Conservation (phyloP, 1,284 basidiomycete genomes). For the Sparassis latifolia region DNA sequence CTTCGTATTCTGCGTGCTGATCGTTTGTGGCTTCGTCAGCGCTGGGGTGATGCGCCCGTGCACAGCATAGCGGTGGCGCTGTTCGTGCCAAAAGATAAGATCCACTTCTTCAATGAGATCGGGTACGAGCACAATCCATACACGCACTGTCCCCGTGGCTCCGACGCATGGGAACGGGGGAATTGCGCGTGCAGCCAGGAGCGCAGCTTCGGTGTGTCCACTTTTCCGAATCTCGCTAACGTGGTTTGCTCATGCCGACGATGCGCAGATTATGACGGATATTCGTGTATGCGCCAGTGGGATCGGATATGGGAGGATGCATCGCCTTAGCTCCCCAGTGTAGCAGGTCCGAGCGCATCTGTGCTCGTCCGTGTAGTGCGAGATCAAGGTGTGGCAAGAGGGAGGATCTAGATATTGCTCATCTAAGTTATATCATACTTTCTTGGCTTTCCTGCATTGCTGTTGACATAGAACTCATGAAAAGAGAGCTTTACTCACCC, state of each 20-base stretch:
- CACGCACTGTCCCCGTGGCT: slow-evolving; percentile 44
- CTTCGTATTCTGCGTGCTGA: background rate
- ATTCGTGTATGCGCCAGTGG: slow-evolving; percentile 46
- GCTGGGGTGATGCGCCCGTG: slow-evolving; percentile 80
- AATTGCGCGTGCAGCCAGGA: slow-evolving; percentile 37
- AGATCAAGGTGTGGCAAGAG: no score
- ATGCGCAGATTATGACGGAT: slow-evolving; percentile 36
- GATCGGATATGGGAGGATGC: slow-evolving; percentile 19
- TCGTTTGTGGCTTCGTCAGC: slow-evolving; percentile 21
- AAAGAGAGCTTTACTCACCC: no score
- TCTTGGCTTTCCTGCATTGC: no score
- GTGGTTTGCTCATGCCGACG: no score
- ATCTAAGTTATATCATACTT: no score
- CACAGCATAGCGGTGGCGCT: slow-evolving; percentile 70
- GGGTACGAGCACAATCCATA: slow-evolving; percentile 50
- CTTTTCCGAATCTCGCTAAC: background rate
- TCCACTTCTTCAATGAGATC: slow-evolving; percentile 66
- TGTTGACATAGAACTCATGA: no score
- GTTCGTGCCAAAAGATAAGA: slow-evolving; percentile 53
- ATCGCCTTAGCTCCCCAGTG: no score
- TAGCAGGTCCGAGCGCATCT: no score
- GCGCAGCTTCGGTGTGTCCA: slow-evolving; percentile 39
- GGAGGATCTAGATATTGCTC: no score
- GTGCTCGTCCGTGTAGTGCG: no score
- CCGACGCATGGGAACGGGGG: slow-evolving; percentile 34